Conservation (phyloP, 371 early-diverging fungal genomes). For the Astathelohania contejeani region DNA sequence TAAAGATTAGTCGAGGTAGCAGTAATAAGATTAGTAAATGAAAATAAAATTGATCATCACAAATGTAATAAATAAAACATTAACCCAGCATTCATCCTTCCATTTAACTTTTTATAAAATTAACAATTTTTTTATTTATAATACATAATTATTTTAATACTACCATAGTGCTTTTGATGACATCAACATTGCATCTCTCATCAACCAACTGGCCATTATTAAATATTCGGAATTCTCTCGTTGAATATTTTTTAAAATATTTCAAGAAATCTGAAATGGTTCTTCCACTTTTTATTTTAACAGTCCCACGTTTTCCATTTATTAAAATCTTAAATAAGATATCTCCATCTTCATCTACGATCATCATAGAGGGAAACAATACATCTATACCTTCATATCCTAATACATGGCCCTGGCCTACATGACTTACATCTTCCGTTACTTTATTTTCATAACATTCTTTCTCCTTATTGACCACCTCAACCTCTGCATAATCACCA, state of each 20-base stretch:
- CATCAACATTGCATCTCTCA: not conserved
- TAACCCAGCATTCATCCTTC: no score
- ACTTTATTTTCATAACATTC: conserved; percentile 10
- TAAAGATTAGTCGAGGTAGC: no score
- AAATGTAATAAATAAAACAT: no score
- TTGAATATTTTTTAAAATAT: conserved; percentile 13
- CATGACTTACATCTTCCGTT: not conserved
- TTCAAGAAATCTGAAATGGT: conserved; percentile 13
- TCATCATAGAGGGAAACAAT: conserved; percentile 6
- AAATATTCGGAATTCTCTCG: not conserved
- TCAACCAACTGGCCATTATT: not conserved
- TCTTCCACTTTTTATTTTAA: conserved; percentile 5
- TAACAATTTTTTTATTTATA: no score
- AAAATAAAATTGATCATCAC: no score
- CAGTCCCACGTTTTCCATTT: conserved; percentile 3
- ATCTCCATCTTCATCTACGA: conserved; percentile 17
- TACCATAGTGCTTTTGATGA: not conserved
- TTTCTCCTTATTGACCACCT: conserved; percentile 11
- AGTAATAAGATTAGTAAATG: no score
- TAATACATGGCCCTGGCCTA: conserved; percentile 1
- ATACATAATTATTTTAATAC: no score
- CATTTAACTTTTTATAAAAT: no score
- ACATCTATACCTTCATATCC: conserved; percentile 1
- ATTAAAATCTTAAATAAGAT: conserved; percentile 18
- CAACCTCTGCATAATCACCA: conserved; percentile 8